Percentiles rank a stretch among this genome's conserved stretches.
phyloP scores from a whole-genome alignment of 2,329 filamentous ascomycete genomes.

The Fusarium bactridioides region DNA sequence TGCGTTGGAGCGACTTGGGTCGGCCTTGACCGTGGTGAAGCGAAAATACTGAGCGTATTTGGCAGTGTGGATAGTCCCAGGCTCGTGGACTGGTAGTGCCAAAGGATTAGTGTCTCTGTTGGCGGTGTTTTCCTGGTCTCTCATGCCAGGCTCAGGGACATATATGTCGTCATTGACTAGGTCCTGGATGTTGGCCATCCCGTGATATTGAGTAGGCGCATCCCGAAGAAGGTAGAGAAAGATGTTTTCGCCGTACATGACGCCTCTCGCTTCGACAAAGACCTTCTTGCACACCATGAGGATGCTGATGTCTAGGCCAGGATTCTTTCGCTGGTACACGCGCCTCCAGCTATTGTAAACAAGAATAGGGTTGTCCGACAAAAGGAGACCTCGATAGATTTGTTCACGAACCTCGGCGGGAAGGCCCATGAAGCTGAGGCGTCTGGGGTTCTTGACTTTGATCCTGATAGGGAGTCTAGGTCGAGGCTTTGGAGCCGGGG shows the following conservation, averaged over 20 bases:
- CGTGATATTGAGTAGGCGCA: conserved; percentile 14
- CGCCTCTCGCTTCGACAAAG: conserved; percentile 47
- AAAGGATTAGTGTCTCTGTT: neutral
- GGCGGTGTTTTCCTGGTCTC: neutral
- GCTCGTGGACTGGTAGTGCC: conserved; percentile 3
- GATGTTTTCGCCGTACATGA: conserved; percentile 58
- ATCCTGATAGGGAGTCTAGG: neutral
- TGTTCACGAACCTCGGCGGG: conserved; percentile 43
- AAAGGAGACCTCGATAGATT: conserved; percentile 46
- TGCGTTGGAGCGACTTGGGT: conserved; percentile 48
- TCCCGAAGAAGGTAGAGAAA: conserved; percentile 59
- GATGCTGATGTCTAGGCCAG: conserved; percentile 48
- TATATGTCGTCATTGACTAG: conserved; percentile 29
- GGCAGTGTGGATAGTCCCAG: conserved; percentile 43
- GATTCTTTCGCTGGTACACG: conserved; percentile 42
- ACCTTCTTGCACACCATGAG: conserved; percentile 48
- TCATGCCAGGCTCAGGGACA: neutral
- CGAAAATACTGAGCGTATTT: conserved; percentile 53
- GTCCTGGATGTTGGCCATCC: conserved; percentile 18
- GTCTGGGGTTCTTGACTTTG: neutral
- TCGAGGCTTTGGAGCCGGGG: neutral
- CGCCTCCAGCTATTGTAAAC: conserved; percentile 47
- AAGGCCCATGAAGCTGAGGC: conserved; percentile 26
- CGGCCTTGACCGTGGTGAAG: conserved; percentile 52
- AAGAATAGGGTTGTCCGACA: conserved; percentile 43